phyloP scores from a whole-genome alignment of 176 grass and related monocot genomes.

The Oryza australiensis region DNA sequence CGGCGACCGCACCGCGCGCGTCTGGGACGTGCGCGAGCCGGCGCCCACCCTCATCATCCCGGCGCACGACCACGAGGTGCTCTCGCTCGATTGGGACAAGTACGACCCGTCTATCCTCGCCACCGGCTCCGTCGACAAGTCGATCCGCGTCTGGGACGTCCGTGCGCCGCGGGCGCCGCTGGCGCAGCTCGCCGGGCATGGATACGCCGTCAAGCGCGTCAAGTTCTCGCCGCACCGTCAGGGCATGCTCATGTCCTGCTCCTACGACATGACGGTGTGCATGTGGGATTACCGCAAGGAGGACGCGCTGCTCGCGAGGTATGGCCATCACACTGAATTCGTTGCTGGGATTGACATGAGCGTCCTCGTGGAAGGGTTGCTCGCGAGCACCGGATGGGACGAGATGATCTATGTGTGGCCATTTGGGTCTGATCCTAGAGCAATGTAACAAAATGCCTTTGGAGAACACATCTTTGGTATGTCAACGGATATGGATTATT shows the following conservation, averaged over 20 bases:
- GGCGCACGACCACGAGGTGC: constrained; percentile 80
- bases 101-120: constrained; percentile 87
- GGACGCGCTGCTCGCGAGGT: constrained; percentile 60
- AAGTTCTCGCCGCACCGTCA: constrained; percentile 80
- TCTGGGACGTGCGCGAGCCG: constrained; percentile 86
- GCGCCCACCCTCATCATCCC: constrained; percentile 63
- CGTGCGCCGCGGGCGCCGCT: constrained; percentile 60
- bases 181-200: constrained; percentile 65
- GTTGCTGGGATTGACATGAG: constrained; percentile 84
- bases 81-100: constrained; percentile 91
- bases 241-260: constrained; percentile 76
- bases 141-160: constrained; percentile 85
- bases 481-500: constrained; percentile 25
- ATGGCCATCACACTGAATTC: constrained; percentile 83
- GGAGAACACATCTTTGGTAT: not conserved
- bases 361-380: constrained; percentile 69
- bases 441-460: constrained; percentile 21
- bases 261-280: constrained; percentile 92
- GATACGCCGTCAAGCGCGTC: constrained; percentile 75
- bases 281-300: constrained; percentile 92
- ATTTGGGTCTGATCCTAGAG: constrained; percentile 75
- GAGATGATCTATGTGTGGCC: constrained; percentile 78
- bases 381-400: constrained; percentile 88
- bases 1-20: constrained; percentile 66
- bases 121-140: constrained; percentile 85